Evolutionary conservation across 192 early-diverging fungal genomes (phyloP).

Genomic region (Coemansia sp.): DNA sequence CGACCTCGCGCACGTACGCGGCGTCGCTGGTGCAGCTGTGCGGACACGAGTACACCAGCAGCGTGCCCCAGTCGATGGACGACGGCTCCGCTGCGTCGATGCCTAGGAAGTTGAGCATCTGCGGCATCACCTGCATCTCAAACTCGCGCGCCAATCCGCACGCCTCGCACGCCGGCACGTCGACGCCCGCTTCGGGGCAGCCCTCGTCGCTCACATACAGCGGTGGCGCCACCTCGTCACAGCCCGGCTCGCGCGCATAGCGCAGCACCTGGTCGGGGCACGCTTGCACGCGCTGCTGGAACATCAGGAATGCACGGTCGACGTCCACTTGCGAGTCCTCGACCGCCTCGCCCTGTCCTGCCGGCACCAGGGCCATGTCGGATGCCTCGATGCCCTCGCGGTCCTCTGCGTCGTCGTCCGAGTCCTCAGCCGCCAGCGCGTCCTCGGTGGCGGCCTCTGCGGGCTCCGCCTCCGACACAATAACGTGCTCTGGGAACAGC

Average conservation of each 20-base stretch:
- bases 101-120: slow-evolving; percentile 73
- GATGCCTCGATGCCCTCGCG: slow-evolving; percentile 8
- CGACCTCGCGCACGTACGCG: slow-evolving; percentile 62
- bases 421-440: slow-evolving; percentile 35
- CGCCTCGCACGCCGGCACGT: slow-evolving; percentile 64
- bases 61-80: slow-evolving; percentile 88
- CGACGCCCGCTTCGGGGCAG: slow-evolving; percentile 49
- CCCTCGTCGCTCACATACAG: slow-evolving; percentile 75
- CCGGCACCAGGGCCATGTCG: slow-evolving; percentile 23
- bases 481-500: slow-evolving; percentile 62
- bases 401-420: slow-evolving; percentile 12
- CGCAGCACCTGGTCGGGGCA: slow-evolving; percentile 86
- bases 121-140: slow-evolving; percentile 95
- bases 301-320: slow-evolving; percentile 84
- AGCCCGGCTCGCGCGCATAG: slow-evolving; percentile 46
- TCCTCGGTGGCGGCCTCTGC: slow-evolving; percentile 46
- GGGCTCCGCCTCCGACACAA: slow-evolving; percentile 65
- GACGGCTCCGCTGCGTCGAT: slow-evolving; percentile 65
- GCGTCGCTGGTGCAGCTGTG: slow-evolving; percentile 61
- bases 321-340: slow-evolving; percentile 83
- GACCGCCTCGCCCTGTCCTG: slow-evolving; percentile 25
- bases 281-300: slow-evolving; percentile 76
- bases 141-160: slow-evolving; percentile 75
- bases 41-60: slow-evolving; percentile 84
- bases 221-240: slow-evolving; percentile 50